Evolutionary conservation across 768 basidiomycete genomes (phyloP).

Genomic region (Nevesoporus exiguus): DNA sequence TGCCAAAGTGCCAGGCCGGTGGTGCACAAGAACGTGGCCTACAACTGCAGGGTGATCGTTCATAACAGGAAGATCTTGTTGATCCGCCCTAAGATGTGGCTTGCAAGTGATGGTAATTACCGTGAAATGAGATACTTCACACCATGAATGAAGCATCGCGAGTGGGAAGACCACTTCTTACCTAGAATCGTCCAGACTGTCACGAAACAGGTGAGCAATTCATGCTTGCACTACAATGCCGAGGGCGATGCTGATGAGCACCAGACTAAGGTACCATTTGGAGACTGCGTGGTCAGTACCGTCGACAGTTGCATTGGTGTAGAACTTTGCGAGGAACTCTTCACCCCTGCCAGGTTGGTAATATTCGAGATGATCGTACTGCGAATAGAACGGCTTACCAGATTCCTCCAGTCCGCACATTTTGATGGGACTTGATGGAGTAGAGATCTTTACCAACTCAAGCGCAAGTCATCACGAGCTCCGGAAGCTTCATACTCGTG

Average conservation of each 20-base stretch:
- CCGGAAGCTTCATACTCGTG: slow-evolving; percentile 86
- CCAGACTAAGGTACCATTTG: slow-evolving; percentile 88
- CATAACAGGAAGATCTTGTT: slow-evolving; percentile 84
- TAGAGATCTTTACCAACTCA: slow-evolving; percentile 98
- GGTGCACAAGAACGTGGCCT: slow-evolving; percentile 95
- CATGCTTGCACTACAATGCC: too few relatives aligned
- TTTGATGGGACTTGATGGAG: slow-evolving; percentile 95
- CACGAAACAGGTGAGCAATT: slow-evolving; percentile 70
- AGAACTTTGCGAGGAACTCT: slow-evolving; percentile 96
- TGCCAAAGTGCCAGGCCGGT: slow-evolving; percentile 76
- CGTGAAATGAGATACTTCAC: slow-evolving; percentile 88
- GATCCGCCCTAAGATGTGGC: slow-evolving; percentile 99
- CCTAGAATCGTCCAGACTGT: slow-evolving; percentile 86
- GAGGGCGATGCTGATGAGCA: not conserved
- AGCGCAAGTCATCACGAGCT: slow-evolving; percentile 98
- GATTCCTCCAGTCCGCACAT: slow-evolving; percentile 77
- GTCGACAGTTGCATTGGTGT: slow-evolving; percentile 94
- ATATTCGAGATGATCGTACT: too few relatives aligned
- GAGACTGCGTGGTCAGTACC: slow-evolving; percentile 92
- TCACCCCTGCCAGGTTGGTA: slow-evolving; percentile 86
- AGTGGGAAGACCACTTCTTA: slow-evolving; percentile 89
- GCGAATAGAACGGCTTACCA: not conserved
- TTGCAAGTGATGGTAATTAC: slow-evolving; percentile 98
- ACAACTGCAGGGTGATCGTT: slow-evolving; percentile 93
- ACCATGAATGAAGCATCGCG: slow-evolving; percentile 87